These are phyloP conservation scores for Colletotrichum musae DNA, from an alignment of 2,329 filamentous ascomycete genomes.

Conservation along the genomic window DNA sequence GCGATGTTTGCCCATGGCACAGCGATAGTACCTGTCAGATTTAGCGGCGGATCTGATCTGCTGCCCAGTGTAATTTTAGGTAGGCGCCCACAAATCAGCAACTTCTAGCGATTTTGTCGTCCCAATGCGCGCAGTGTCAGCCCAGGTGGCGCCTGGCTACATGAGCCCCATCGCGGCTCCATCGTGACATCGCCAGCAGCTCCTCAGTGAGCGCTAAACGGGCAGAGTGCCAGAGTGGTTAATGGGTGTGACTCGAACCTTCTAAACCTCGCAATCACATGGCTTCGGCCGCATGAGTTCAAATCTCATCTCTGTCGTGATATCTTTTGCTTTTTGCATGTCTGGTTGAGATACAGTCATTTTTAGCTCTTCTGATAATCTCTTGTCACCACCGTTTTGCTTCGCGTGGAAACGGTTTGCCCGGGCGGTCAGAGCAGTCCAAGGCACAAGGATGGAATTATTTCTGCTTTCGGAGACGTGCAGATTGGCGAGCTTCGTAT, in stretches of 20 bases:
- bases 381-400: neutral
- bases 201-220: neutral
- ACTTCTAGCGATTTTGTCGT: neutral
- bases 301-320: conserved; percentile 35
- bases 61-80: conserved; percentile 36
- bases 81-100: conserved; percentile 25
- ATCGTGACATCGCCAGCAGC: neutral
- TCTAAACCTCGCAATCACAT: conserved; percentile 24
- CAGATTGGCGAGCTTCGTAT: conserved; percentile 21
- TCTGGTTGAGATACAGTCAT: too few species aligned
- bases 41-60: conserved; percentile 32
- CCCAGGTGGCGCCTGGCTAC: too few species aligned
- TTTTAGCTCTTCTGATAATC: neutral
- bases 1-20: conserved; percentile 6
- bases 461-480: neutral
- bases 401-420: neutral
- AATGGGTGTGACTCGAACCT: conserved; percentile 36
- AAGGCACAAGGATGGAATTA: too few species aligned
- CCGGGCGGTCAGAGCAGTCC: too few species aligned
- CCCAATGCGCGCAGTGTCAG: neutral
- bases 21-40: conserved; percentile 28
- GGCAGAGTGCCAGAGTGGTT: conserved; percentile 38
- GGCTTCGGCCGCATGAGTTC: conserved; percentile 37
- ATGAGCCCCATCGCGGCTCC: neutral
- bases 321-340: neutral